These are phyloP conservation scores for Lachnellula cervina DNA, from an alignment of 2,329 filamentous ascomycete species.

Conservation along the genomic window DNA sequence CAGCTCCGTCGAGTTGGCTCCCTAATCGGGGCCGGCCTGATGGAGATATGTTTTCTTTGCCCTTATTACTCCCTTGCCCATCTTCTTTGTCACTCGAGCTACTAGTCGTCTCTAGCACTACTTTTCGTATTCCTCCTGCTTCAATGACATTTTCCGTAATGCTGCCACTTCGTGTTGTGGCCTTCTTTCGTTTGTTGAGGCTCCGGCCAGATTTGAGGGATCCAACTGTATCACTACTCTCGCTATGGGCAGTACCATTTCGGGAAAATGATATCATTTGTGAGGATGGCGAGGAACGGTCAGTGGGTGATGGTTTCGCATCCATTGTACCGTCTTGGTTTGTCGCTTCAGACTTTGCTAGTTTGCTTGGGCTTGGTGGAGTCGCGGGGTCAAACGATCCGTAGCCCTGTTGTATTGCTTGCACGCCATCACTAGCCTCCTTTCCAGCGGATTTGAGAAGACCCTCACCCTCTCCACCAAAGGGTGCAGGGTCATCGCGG, in stretches of 20 bases:
- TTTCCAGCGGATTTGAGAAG: constrained; percentile 48
- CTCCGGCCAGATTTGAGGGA: constrained; percentile 28
- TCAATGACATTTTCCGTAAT: constrained; percentile 78
- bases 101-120: constrained; percentile 66
- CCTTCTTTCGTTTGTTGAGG: constrained; percentile 16
- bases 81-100: constrained; percentile 23
- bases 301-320: neutral
- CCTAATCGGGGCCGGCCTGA: neutral
- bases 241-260: constrained; percentile 19
- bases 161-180: constrained; percentile 58
- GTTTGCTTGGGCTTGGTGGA: constrained; percentile 6
- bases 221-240: constrained; percentile 29
- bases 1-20: neutral
- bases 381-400: constrained; percentile 37
- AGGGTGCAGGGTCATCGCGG: constrained; percentile 35
- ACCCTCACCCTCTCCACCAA: constrained; percentile 49
- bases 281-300: neutral
- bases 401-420: constrained; percentile 53
- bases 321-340: neutral
- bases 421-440: constrained; percentile 60
- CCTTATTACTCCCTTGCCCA: neutral
- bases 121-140: constrained; percentile 67
- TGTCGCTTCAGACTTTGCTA: constrained; percentile 15
- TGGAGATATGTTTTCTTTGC: neutral
- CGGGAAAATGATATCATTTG: constrained; percentile 2